Evolutionary conservation across 306 rosid species (phyloP), one percentile per base, ranked within the genome.

Genomic region (Myrica gale): DNA sequence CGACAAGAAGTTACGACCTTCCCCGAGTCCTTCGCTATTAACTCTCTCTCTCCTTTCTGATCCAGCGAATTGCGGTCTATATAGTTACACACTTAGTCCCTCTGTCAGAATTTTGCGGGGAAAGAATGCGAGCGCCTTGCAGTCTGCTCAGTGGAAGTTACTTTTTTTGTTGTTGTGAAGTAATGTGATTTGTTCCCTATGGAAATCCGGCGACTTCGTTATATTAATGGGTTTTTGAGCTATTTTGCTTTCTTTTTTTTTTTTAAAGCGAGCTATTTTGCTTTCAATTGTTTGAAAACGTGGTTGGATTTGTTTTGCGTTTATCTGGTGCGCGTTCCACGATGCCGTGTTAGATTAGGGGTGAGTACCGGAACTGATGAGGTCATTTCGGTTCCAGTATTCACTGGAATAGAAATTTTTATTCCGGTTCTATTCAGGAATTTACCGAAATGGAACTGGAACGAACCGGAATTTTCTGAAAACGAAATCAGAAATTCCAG

Each of bases 31-130:
- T 46, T 15, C 53, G 71, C 8, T 41, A 48, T 32, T 15, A 16
- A 39, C n/a, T 56, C 62, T 46, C 69, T 69, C 43, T 4, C 80
- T 0, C 73, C 51, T 41, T 3, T 68, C 83, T 84, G 92, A 89
- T 85, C 89, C 80, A 50, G 32, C 73, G 6, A 15, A 50, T 79
- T 78, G 72, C 62, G 0, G 79, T 56, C 78, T 79, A 68, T 71
- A 37, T 71, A 26, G 50, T 41, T 48, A 51, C 17, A 41, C n/a
- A 26, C 7, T 39, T 16, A 43, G 42, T 73, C 9, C 9, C n/a
- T 71, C 53, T 5, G 6, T 6, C 51, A 45, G 44, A 51, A 2
- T 54, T 50, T 39, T 23, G n/a, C 11, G 37, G 39, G 37, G 21
- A 41, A 19, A 53, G 43, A 44, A 63, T 20, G 37, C 76, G 84